Conservation (phyloP, 2,329 filamentous ascomycete genomes). For the Hypoxylon sp. region DNA sequence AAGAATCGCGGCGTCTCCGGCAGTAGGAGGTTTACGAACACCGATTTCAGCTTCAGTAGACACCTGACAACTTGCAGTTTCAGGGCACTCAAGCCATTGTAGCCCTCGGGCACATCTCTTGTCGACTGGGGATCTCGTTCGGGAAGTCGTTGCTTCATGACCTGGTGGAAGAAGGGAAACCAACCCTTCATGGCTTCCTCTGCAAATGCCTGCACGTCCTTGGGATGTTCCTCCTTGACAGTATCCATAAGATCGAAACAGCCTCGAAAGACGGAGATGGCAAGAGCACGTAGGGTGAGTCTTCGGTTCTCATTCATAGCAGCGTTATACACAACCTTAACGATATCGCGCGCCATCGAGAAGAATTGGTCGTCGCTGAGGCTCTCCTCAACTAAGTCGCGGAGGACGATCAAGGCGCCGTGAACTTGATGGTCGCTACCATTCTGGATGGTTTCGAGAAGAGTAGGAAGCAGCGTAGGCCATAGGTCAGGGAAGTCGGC, state of each 20-base stretch:
- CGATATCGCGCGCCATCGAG: conserved; percentile 84
- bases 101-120: conserved; percentile 72
- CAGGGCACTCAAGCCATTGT: conserved; percentile 85
- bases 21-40: conserved; percentile 85
- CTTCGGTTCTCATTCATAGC: conserved; percentile 81
- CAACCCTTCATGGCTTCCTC: conserved; percentile 85
- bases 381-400: conserved; percentile 91
- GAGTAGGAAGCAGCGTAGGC: conserved; percentile 85
- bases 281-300: conserved; percentile 81
- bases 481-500: conserved; percentile 95
- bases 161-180: conserved; percentile 88
- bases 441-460: conserved; percentile 80
- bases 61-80: conserved; percentile 97
- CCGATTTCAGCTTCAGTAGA: conserved; percentile 85
- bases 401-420: conserved; percentile 87
- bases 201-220: conserved; percentile 87
- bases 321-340: conserved; percentile 85
- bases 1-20: conserved; percentile 87
- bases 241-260: conserved; percentile 97
- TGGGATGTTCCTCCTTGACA: conserved; percentile 92
- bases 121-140: conserved; percentile 68
- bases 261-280: conserved; percentile 88
- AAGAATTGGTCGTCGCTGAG: conserved; percentile 97
- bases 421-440: conserved; percentile 85
- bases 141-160: conserved; percentile 80